Evolutionary conservation across 805 yeast genomes (phyloP), one percentile per base, ranked within the genome.

Genomic region (Danielia reshetovae): DNA sequence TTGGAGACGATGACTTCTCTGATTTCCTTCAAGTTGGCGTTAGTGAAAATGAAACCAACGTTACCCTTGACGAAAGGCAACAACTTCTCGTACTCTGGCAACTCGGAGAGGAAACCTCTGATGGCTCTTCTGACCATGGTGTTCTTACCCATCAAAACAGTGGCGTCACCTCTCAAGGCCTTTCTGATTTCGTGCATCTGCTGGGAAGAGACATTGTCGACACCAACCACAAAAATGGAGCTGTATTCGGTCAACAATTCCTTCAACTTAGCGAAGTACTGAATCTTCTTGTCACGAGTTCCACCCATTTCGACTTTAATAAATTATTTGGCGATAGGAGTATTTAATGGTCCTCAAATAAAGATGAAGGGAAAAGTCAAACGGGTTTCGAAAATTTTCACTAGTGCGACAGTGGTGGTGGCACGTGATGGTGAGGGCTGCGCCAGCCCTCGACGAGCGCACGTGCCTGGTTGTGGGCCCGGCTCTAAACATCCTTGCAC

Each of bases 101-200:
- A 78, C 68, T 90, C 97, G 61, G 81, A 35, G 56, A 89, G 65
- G 82, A 87, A 86, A 61, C 88, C 93, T 77, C 98, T 88, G 79
- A 93, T 76, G 67, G 98, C 99, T 77, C 97, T 88, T 79, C 99
- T 87, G 55, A 93, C 96, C 97, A 93, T 90, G 81, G 99, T 93
- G 96, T 93, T 93, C 85, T 93, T 93, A 79, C 99, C 99, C 98
- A 93, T 93, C 64, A 93, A 77, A 55, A 93, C 89, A 56, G 85
- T 93, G 63, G 93, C 98, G 45, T 80, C 84, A 55, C 87, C 85
- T 78, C 99, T 88, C 64, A 93, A 82, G 52, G 87, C 73, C 80
- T 85, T 88, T 85, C 99, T 88, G 78, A 88, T 80, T 81, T 93
- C 95, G 78, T 93, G 99, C 96, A 93, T 89, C 78, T 93, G 98